These are phyloP conservation scores for Tripterygium wilfordii DNA, from an alignment of 177 flowering plant genomes.

Conservation along the genomic window DNA sequence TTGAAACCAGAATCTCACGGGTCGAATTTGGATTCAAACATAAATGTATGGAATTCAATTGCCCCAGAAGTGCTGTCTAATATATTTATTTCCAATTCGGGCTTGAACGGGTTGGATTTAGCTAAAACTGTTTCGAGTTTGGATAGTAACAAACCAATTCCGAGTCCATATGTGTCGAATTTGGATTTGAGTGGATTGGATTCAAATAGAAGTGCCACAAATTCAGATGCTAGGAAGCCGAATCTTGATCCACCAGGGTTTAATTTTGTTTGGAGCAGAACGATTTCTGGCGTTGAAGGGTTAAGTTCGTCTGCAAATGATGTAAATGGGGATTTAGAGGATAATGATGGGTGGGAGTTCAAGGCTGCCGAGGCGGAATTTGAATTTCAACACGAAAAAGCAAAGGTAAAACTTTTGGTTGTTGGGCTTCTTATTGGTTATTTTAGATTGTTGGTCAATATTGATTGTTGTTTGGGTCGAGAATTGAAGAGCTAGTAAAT, in stretches of 20 bases:
- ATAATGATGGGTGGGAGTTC: constrained; percentile 54
- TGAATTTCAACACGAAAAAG: constrained; percentile 6
- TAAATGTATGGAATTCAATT: neutral
- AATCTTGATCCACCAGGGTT: too few species aligned
- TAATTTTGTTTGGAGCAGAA: too few species aligned
- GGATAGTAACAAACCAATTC: neutral
- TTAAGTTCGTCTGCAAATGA: constrained; percentile 1
- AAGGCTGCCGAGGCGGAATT: constrained; percentile 32
- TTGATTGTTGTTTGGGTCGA: too few species aligned
- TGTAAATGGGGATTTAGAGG: constrained; percentile 8
- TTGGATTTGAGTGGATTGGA: neutral
- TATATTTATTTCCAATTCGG: constrained; percentile 3
- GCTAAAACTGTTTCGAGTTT: neutral
- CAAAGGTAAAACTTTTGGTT: constrained; percentile 19
- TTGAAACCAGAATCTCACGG: neutral
- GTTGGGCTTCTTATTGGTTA: neutral
- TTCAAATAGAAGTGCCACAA: neutral
- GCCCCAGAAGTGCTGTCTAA: neutral
- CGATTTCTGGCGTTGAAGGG: neutral
- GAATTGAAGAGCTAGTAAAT: too few species aligned
- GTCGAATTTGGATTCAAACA: constrained; percentile 1
- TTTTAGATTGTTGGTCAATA: neutral
- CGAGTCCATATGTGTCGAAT: neutral
- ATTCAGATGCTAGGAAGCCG: too few species aligned
- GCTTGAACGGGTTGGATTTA: constrained; percentile 1